Evolutionary conservation across 2,329 filamentous ascomycete genomes (phyloP), one percentile per base, ranked within the genome.

Genomic region (Cordyceps sp.): DNA sequence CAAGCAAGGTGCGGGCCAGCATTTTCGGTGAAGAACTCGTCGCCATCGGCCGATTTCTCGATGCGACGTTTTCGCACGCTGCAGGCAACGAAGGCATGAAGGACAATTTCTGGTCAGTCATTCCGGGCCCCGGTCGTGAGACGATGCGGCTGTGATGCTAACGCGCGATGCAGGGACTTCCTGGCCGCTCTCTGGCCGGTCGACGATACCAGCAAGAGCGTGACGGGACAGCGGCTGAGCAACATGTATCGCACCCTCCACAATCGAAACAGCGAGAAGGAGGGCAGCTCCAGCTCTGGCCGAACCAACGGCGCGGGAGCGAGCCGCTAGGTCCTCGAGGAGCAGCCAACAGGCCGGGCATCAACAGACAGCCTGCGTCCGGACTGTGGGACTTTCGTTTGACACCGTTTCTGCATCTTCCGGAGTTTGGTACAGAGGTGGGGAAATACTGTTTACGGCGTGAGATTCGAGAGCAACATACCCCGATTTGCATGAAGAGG

Each of bases 41-140:
- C 26, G 62, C 62, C 5, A 73, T 78, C 48, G 74, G 74, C 33
- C 65, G 68, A 34, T 76, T 74, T 43, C 66, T 78, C 38, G 64
- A 68, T 31, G 55, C 55, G 37, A 52, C 50, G 35, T 42, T 59
- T 20, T 52, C 61, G 22, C 58, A 58, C 32, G 58, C 61, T 20
- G 45, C 50, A 31, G 50, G 54, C 10, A 50, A 57, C 23, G 50
- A 55, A 29, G 52, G 53, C 37, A 46, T 66, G 26, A 62, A 66
- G 41, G 58, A 59, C 30, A 61, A 62, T 31, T 57, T 68, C 34
- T 69, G 64, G 64, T 67, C 51, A 50, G 62, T 46, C 3, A n/a
- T 17, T 13, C 6, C 14, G 10, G 10, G 10, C n/a, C n/a, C n/a
- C n/a, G n/a, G n/a, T n/a, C n/a, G n/a, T 8, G 7, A 29, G 9